Evolutionary conservation across 352 stramenopile genomes (phyloP).

Genomic region (Phytopythium vexans): DNA sequence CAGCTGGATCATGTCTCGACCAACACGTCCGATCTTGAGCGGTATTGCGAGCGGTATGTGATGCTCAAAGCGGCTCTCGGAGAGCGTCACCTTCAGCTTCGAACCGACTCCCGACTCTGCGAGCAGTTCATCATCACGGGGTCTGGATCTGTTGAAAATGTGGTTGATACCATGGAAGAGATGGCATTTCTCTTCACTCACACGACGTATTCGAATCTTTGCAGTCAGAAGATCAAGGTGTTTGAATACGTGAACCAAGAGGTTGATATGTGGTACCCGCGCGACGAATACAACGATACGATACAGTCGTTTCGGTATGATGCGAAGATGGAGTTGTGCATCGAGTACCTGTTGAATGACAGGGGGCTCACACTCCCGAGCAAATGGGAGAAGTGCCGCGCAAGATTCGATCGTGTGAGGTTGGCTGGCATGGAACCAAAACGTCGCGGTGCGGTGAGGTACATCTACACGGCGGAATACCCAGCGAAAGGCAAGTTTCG

Average conservation of each 20-base stretch:
- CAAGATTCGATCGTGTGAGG: constrained; percentile 5
- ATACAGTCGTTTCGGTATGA: constrained; percentile 15
- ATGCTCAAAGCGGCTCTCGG: constrained; percentile 2
- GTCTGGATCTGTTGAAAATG: neutral
- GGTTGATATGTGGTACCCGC: constrained; percentile 10
- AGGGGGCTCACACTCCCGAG: constrained; percentile 8
- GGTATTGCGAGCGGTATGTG: constrained; percentile 5
- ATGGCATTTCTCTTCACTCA: constrained; percentile 21
- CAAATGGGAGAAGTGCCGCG: constrained; percentile 14
- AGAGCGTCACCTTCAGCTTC: constrained; percentile 7
- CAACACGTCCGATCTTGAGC: constrained; percentile 2
- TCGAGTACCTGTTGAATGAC: constrained; percentile 7
- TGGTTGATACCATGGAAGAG: constrained; percentile 22
- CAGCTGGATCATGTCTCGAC: constrained; percentile 1
- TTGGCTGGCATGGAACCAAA: neutral
- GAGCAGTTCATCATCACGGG: constrained; percentile 2
- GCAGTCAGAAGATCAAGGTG: constrained; percentile 4
- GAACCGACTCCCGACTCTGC: constrained; percentile 11
- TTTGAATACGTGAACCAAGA: constrained; percentile 1
- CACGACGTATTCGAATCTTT: constrained; percentile 9
- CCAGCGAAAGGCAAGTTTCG: no score
- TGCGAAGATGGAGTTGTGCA: constrained; percentile 14
- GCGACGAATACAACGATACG: constrained; percentile 9
- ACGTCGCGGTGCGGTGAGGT: no score
- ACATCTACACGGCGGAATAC: no score